Base-by-base conservation (phyloP, 1,284 basidiomycete genomes). In the Coniophora puteana region DNA sequence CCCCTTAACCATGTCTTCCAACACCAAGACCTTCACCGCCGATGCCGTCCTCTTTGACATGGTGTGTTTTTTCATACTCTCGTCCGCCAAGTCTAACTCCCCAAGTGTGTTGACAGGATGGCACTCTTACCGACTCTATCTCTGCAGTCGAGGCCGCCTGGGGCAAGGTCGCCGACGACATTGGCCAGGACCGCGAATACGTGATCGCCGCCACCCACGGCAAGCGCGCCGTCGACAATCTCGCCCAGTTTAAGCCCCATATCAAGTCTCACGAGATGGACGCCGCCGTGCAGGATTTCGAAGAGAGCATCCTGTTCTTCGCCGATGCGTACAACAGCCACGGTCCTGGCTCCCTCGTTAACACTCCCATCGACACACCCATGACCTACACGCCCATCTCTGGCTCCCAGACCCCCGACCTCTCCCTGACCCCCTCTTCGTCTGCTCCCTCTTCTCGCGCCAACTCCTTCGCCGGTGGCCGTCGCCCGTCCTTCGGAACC, bases 131-230 rank as follows among this genome's bases (percentile, higher is more conserved):
- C 39, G 82, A 87, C 57, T 85, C 82, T 21, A 87, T 87, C 55
- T 67, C 78, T 18, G 85, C 86, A 8, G 83, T 88, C 48, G 86
- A 89, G 59, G 82, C 83, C 5, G 86, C 86, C 6, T 89, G 86
- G 86, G 76, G 76, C 25, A 81, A 80, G 51, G 83, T 89, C 37
- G 85, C 86, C 3, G 66, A 67, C 31, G 81, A 85, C 58, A 74
- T 85, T 34, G 80, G 78, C 39, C 74, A 79, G 58, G 79, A 84
- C 59, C 80, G 79, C 10, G 66, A 65, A 44, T 69, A 74, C 43
- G 78, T 84, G 46, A 83, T 83, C 55, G 76, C 76, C 23, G 82
- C 82, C 29, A 88, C 85, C 11, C 86, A 89, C 58, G 86, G 86
- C 54, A 82, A 86, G 56, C 80, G 81, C 34, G 80, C 80, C 5